Percentiles rank a stretch among this genome's conserved stretches.
Conservation (phyloP, 768 basidiomycete species). For the Panaeolus papilionaceus region DNA sequence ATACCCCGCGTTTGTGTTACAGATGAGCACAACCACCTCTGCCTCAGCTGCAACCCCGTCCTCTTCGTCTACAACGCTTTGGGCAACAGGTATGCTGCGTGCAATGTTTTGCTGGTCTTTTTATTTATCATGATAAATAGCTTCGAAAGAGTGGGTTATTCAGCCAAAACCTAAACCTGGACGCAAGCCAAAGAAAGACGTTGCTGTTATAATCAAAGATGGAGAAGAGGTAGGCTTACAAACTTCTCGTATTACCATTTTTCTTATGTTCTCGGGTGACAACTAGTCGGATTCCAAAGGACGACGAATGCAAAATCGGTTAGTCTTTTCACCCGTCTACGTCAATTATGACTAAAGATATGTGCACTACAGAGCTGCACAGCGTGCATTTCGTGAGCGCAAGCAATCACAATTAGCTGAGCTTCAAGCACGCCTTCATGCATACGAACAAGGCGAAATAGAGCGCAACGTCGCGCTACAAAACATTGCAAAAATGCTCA, state of each 20-base stretch:
- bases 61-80: constrained; percentile 61
- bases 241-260: neutral
- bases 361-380: constrained; percentile 66
- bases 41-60: constrained; percentile 31
- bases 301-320: constrained; percentile 82
- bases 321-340: constrained; percentile 14
- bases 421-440: constrained; percentile 83
- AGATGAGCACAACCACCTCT: constrained; percentile 22
- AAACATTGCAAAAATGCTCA: constrained; percentile 80
- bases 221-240: constrained; percentile 53
- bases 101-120: constrained; percentile 12
- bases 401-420: constrained; percentile 90
- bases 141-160: constrained; percentile 91
- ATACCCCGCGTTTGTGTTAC: neutral
- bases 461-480: constrained; percentile 88
- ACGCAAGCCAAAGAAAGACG: constrained; percentile 84
- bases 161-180: constrained; percentile 88
- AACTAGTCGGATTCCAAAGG: constrained; percentile 58
- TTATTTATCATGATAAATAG: constrained; percentile 40
- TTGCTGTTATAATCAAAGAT: constrained; percentile 42
- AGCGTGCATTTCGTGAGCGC: constrained; percentile 89
- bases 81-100: constrained; percentile 68
- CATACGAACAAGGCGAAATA: constrained; percentile 90
- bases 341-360: constrained; percentile 16
- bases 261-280: constrained; percentile 16